phyloP scores from a whole-genome alignment of 371 early-diverging fungal genomes.

The Chytridium lagenaria region DNA sequence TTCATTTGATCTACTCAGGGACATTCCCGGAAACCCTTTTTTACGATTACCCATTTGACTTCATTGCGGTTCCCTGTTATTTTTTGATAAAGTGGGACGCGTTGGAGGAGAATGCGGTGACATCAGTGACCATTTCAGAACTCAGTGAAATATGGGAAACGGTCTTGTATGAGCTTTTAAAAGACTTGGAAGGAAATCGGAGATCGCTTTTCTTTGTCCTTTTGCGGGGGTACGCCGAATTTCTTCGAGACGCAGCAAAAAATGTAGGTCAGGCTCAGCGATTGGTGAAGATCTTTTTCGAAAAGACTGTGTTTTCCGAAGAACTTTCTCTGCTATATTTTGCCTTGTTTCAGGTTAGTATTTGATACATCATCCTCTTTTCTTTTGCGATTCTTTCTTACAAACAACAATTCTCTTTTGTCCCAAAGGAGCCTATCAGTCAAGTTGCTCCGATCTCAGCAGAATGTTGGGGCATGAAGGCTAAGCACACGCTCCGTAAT shows the following conservation, averaged over 20 bases:
- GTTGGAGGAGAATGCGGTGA: neutral
- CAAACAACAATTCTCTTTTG: neutral
- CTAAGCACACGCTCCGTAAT: too few relatives aligned
- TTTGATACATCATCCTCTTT: neutral
- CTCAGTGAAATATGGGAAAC: neutral
- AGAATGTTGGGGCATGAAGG: too few relatives aligned
- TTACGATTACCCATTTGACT: conserved; percentile 7
- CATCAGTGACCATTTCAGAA: neutral
- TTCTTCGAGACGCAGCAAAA: too few relatives aligned
- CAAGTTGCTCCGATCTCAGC: too few relatives aligned
- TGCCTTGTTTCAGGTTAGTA: neutral
- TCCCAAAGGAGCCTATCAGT: neutral
- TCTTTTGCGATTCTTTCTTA: neutral
- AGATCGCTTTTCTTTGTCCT: neutral
- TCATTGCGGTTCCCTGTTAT: neutral
- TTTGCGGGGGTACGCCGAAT: neutral
- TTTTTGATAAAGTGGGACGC: neutral
- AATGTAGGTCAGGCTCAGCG: too few relatives aligned
- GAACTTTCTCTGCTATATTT: neutral
- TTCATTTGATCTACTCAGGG: neutral
- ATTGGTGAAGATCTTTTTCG: neutral
- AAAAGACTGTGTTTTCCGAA: neutral
- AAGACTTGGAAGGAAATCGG: neutral
- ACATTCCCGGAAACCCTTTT: neutral
- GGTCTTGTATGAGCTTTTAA: neutral